Evolutionary conservation across 352 stramenopile species (phyloP).

Genomic region (Globisporangium orthogonon): DNA sequence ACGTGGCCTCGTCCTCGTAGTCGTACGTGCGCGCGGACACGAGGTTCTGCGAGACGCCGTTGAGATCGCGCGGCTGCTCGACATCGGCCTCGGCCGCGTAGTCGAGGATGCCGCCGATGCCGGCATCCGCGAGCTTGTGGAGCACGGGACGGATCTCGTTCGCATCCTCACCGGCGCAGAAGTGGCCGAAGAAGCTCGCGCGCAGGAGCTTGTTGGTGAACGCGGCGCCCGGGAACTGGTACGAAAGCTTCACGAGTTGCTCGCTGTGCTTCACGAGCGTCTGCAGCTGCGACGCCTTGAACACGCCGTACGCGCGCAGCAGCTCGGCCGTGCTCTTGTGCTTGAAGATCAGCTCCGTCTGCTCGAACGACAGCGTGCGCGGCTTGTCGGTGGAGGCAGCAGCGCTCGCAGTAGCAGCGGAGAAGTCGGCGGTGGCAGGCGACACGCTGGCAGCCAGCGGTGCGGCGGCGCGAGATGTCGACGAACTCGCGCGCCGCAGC

Average conservation of each 20-base stretch:
- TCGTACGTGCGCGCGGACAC: constrained; percentile 92
- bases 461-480: constrained; percentile 9
- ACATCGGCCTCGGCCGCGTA: constrained; percentile 95
- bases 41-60: constrained; percentile 75
- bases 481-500: constrained; percentile 10
- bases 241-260: constrained; percentile 70
- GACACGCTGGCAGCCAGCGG: constrained; percentile 10
- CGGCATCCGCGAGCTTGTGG: constrained; percentile 59
- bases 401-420: constrained; percentile 11
- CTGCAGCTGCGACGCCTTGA: constrained; percentile 81
- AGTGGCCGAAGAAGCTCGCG: constrained; percentile 95
- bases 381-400: constrained; percentile 1
- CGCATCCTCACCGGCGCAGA: constrained; percentile 92
- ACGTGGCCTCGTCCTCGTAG: constrained; percentile 92
- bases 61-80: constrained; percentile 67
- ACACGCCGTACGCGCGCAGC: constrained; percentile 82
- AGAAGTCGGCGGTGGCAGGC: constrained; percentile 6
- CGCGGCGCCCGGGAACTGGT: constrained; percentile 71
- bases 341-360: constrained; percentile 81
- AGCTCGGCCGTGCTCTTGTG: constrained; percentile 84
- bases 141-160: constrained; percentile 83
- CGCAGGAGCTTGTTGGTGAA: constrained; percentile 89
- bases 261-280: constrained; percentile 88
- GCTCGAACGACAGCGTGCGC: constrained; percentile 45
- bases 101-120: constrained; percentile 95